These are phyloP conservation scores for Thielaviopsis ethacetica DNA, from an alignment of 2,329 filamentous ascomycete genomes.

Conservation along the genomic window DNA sequence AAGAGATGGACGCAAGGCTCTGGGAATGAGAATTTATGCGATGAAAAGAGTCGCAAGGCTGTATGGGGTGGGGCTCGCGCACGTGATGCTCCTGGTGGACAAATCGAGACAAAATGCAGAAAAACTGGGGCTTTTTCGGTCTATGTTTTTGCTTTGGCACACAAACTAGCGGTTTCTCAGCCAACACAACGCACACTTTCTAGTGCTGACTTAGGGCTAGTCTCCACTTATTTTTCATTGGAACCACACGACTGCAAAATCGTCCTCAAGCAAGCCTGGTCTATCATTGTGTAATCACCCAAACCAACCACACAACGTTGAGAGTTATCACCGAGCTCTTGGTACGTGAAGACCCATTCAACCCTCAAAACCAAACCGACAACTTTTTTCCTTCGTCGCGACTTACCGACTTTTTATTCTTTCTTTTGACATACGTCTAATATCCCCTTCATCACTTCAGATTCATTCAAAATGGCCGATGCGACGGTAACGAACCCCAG, in stretches of 20 bases:
- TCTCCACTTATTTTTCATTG: slow-evolving; percentile 8
- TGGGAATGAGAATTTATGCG: background rate
- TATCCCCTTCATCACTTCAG: slow-evolving; percentile 18
- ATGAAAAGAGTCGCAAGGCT: background rate
- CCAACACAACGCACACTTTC: slow-evolving; percentile 7
- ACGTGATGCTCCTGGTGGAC: background rate
- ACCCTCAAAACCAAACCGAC: slow-evolving; percentile 5
- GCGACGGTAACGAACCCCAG: slow-evolving; percentile 65
- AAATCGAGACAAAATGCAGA: background rate
- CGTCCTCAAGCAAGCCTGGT: slow-evolving; percentile 11
- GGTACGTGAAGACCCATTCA: slow-evolving; percentile 12
- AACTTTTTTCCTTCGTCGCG: slow-evolving; percentile 4
- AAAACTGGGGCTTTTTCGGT: background rate
- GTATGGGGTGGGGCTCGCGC: background rate
- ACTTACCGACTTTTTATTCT: slow-evolving; percentile 12
- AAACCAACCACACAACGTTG: slow-evolving; percentile 12
- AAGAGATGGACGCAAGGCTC: background rate
- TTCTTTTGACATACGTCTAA: slow-evolving; percentile 14
- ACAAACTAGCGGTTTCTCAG: background rate
- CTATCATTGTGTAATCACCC: slow-evolving; percentile 12
- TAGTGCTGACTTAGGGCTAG: slow-evolving; percentile 11
- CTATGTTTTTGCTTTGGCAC: background rate
- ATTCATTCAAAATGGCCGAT: slow-evolving; percentile 53
- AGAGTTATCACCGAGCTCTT: slow-evolving; percentile 13
- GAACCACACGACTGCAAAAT: slow-evolving; percentile 12